Base-by-base conservation (phyloP, 202 grass and related monocot genomes). In the Carex sylvatica region DNA sequence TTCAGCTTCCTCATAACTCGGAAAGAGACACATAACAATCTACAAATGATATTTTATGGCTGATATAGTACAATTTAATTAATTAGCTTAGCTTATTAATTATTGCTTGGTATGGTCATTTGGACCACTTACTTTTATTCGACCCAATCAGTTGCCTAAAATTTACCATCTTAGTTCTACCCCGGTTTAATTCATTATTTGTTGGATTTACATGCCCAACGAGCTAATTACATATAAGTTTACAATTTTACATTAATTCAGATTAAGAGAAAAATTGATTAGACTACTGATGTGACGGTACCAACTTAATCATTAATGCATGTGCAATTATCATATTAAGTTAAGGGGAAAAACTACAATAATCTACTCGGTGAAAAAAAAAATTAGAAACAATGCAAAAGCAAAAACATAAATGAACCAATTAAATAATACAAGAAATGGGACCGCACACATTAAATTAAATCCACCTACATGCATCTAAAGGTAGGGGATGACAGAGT, bases 401-500 rank as follows among this genome's bases (percentile, higher is more conserved):
- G 4, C 3, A 72, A 20, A 70, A 22, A 4, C 18, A 70, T 19
- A 70, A 20, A 70, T 70, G 35, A 70, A 46, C 19, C 18, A 23
- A 70, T 70, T 46, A 46, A 10, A 70, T 70, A 77, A 36, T 38
- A 19, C 26, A 77, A 19, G 18, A 36, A 3, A 55, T 9, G 28
- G 53, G 74, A 58, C 74, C 74, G 0, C 74, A 77, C 9, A 59
- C 74, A 77, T 77, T 77, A 38, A 77, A 59, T 77, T 59, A 9
- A 59, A 77, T 77, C 74, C 52, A 77, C 52, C 52, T 22, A 77
- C 28, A 77, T 77, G 74, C 74, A 77, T 59, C 74, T 16, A 77
- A 77, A 77, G 52, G 74, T 59, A 12, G 30, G 74, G 30, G 74
- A 59, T 77, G 74, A 77, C 74, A 77, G 73, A 77, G 74, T 77